Conservation (phyloP, 192 early-diverging fungal genomes). For the Coemansia sp. region DNA sequence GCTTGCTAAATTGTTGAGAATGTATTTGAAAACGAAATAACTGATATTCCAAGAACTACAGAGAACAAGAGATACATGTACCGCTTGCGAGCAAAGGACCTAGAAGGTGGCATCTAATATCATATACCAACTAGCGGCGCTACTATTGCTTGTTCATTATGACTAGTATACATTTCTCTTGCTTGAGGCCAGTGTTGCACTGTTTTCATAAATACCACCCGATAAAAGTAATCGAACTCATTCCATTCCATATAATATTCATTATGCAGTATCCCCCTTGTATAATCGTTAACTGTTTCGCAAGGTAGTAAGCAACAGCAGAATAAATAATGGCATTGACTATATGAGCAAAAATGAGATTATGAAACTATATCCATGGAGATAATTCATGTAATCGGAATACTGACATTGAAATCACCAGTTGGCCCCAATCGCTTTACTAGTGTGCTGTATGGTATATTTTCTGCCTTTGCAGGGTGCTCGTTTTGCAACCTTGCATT, state of each 20-base stretch:
- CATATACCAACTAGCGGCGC: not conserved
- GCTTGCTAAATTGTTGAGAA: not conserved
- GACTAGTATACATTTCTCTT: not conserved
- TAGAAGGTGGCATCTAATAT: not conserved
- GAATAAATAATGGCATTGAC: not conserved
- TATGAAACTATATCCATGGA: not conserved
- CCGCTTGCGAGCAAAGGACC: not conserved
- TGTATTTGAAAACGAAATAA: not conserved
- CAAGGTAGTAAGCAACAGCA: not conserved
- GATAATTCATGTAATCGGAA: slow-evolving; percentile 6
- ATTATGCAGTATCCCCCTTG: not conserved
- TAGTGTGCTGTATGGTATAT: not conserved
- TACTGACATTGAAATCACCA: slow-evolving; percentile 7
- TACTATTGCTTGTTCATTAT: not conserved
- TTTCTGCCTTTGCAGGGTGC: not conserved
- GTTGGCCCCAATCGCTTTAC: not conserved
- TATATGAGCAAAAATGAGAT: not conserved
- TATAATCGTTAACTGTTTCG: slow-evolving; percentile 10
- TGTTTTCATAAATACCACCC: not conserved
- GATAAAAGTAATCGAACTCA: not conserved
- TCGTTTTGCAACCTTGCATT: not conserved
- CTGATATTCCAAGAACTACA: not conserved
- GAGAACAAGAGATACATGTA: not conserved
- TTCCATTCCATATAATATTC: not conserved
- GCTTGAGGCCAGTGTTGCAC: not conserved